Conservation (phyloP, 352 stramenopile genomes). For the Pythium pyrilobum region DNA sequence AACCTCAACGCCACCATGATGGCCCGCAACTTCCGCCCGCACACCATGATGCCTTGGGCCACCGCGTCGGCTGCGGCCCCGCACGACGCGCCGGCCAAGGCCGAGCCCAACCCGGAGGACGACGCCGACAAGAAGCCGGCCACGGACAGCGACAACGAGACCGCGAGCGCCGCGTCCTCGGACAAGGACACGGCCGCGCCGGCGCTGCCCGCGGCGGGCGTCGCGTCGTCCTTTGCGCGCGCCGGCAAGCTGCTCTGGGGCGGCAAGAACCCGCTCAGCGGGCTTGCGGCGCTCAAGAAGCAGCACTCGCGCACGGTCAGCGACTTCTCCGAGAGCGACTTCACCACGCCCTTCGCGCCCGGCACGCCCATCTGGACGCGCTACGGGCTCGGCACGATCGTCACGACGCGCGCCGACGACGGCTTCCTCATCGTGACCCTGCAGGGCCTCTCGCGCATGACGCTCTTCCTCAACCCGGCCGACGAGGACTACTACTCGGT, state of each 20-base stretch:
- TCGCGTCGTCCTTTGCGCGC: conserved; percentile 53
- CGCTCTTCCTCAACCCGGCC: conserved; percentile 25
- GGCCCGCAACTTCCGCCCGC: conserved; percentile 18
- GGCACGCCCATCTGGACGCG: conserved; percentile 51
- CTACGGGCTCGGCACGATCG: conserved; percentile 60
- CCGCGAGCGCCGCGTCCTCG: conserved; percentile 13
- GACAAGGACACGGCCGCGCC: conserved; percentile 10
- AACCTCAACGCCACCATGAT: background rate
- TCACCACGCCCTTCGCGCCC: conserved; percentile 24
- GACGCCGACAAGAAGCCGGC: conserved; percentile 18
- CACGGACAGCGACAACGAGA: conserved; percentile 58
- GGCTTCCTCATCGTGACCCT: conserved; percentile 47
- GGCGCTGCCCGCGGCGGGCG: conserved; percentile 3
- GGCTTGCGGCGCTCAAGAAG: conserved; percentile 16
- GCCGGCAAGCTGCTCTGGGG: conserved; percentile 56
- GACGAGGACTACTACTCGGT: conserved; percentile 49
- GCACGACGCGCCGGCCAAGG: too few relatives aligned
- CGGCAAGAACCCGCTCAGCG: conserved; percentile 23
- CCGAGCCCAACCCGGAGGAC: conserved; percentile 7
- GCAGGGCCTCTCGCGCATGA: conserved; percentile 32
- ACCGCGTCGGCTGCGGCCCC: background rate
- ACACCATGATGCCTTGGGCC: conserved; percentile 24
- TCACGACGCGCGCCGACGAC: conserved; percentile 42
- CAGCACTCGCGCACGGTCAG: conserved; percentile 38
- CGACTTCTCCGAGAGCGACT: conserved; percentile 37